Evolutionary conservation across 306 rosid genomes (phyloP), one percentile per base, ranked within the genome.

Genomic region (Glycyrrhiza uralensis): DNA sequence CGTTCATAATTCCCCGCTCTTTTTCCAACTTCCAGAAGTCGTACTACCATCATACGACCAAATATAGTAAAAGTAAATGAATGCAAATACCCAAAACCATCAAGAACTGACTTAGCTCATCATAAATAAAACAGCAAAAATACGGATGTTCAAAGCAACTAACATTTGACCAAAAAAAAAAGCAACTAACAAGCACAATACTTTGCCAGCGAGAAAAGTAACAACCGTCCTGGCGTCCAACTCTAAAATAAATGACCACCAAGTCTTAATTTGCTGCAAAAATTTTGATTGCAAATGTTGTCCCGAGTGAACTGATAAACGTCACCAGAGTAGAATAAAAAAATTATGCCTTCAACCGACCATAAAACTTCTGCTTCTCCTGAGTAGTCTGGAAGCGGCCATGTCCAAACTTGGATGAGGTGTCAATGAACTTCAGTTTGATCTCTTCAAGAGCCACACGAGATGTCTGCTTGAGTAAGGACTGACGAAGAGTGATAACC

Each of bases 341-440:
- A 38, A 65, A 59, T 77, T 75, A 90, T 0, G 91, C 85, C 70
- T 87, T 88, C 77, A 79, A 49, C 4, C 91, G 87, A 39, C 97
- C 91, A 32, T 67, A 91, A 63, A 82, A 91, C 89, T 76, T 88
- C 0, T 81, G 82, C 55, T 91, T 91, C 88, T 91, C 97, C 65
- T 80, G 78, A 2, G 79, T 68, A 8, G 91, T 82, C 83, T 91
- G 96, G 85, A 91, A 91, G 57, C 91, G 91, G 1, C 96, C 97
- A 58, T 91, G 97, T n/a, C 96, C 97, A 51, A 87, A 88, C 47
- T 91, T 88, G 29, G 97, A 91, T 0, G 96, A 88, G 4, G 97
- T 85, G 69, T 88, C 97, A 0, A 91, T 84, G 75, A 91, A 91
- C 85, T 88, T 91, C 51, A 87, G 76, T 33, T 84, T 87, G 70